Percentiles rank a stretch among this genome's conserved stretches.
These are phyloP conservation scores for Thecaphora thlaspeos DNA, from an alignment of 1,284 basidiomycete species.

Conservation along the genomic window DNA sequence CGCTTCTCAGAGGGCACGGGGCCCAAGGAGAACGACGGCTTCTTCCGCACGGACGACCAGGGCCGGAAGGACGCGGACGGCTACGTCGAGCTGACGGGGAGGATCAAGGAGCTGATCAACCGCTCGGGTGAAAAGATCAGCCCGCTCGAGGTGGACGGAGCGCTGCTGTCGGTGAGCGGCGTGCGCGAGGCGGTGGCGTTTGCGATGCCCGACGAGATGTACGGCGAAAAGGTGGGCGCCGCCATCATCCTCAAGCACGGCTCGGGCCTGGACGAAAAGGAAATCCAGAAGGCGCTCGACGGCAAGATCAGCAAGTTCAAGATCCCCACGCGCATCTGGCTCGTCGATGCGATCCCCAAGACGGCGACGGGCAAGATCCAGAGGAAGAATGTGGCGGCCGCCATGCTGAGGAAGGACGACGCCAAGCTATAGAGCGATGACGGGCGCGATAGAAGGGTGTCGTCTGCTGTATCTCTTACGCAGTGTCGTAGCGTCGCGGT, in stretches of 20 bases:
- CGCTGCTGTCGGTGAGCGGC: constrained; percentile 61
- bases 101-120: constrained; percentile 58
- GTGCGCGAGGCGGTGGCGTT: constrained; percentile 63
- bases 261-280: constrained; percentile 33
- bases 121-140: constrained; percentile 69
- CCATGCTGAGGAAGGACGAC: constrained; percentile 38
- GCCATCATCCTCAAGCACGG: constrained; percentile 51
- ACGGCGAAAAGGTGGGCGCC: constrained; percentile 58
- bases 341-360: constrained; percentile 58
- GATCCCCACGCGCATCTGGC: constrained; percentile 58
- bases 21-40: constrained; percentile 57
- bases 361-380: constrained; percentile 57
- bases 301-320: constrained; percentile 58
- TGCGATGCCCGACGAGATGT: constrained; percentile 56
- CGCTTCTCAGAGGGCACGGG: constrained; percentile 30
- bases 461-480: too few species aligned
- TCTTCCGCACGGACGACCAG: constrained; percentile 67
- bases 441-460: too few species aligned
- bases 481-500: too few species aligned
- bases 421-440: constrained; percentile 19
- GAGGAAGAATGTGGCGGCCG: constrained; percentile 49
- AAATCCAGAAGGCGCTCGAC: constrained; percentile 44
- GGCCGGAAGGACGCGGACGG: constrained; percentile 67
- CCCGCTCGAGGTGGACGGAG: constrained; percentile 66
- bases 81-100: constrained; percentile 62